A percentile compares a stretch with the other conserved stretches of the same genome.
These are phyloP conservation scores for Plantago major DNA, from an alignment of 257 asterid genomes.

Conservation along the genomic window DNA sequence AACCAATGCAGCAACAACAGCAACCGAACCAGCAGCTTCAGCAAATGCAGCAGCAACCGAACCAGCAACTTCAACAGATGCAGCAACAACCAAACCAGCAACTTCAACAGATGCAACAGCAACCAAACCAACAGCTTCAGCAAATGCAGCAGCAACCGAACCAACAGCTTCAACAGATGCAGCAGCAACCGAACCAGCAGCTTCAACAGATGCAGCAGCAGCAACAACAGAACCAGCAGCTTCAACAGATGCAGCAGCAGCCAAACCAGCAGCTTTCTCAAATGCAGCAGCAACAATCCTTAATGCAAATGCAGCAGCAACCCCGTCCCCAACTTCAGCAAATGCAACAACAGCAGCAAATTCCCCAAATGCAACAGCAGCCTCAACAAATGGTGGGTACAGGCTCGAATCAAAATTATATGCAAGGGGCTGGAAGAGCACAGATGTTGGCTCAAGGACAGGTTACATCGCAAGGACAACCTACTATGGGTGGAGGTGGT, in stretches of 20 bases:
- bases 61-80: constrained; percentile 22
- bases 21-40: constrained; percentile 27
- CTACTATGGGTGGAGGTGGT: constrained; percentile 70
- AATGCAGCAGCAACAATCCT: constrained; percentile 31
- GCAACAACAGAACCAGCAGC: constrained; percentile 26
- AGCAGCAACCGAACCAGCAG: constrained; percentile 26
- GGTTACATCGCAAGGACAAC: constrained; percentile 66
- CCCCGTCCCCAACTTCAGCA: constrained; percentile 37
- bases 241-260: constrained; percentile 23
- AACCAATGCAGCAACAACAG: constrained; percentile 30
- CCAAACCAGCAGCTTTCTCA: constrained; percentile 31
- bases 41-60: constrained; percentile 34
- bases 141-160: constrained; percentile 36
- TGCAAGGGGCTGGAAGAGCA: constrained; percentile 66
- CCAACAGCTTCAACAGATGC: constrained; percentile 32
- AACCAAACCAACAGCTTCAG: constrained; percentile 24
- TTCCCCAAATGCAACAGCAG: constrained; percentile 28
- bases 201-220: constrained; percentile 32
- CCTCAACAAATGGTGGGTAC: constrained; percentile 58
- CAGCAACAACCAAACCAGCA: constrained; percentile 28
- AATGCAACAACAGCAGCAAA: constrained; percentile 33
- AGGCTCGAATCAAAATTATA: constrained; percentile 56
- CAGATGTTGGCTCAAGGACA: constrained; percentile 73
- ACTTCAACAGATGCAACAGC: constrained; percentile 30
- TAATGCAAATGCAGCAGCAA: constrained; percentile 27